Percentiles rank a stretch among this genome's conserved stretches.
These are phyloP conservation scores for Mycosphaerella arachidis DNA, from an alignment of 2,329 filamentous ascomycete genomes.

Conservation along the genomic window DNA sequence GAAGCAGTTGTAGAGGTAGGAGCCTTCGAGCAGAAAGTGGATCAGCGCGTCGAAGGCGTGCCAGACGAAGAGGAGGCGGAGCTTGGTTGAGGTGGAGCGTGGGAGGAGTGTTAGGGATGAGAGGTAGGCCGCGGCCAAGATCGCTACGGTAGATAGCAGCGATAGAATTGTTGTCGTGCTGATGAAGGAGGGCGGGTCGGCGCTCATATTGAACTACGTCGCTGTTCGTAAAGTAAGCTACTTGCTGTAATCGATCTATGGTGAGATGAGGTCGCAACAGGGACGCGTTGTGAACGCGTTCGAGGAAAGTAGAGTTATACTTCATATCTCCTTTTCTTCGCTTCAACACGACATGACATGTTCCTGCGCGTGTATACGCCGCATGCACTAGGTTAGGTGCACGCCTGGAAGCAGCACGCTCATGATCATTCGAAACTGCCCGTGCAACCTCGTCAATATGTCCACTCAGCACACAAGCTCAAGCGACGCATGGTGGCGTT, in stretches of 20 bases:
- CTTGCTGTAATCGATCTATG: neutral
- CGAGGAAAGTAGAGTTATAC: neutral
- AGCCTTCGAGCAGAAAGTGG: conserved; percentile 86
- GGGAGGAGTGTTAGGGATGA: conserved; percentile 51
- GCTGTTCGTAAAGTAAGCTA: neutral
- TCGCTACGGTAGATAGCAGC: conserved; percentile 50
- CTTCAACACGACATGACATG: too few species aligned
- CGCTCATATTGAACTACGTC: neutral
- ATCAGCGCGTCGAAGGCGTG: conserved; percentile 89
- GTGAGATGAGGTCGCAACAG: neutral
- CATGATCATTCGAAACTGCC: too few species aligned
- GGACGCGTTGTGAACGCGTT: neutral
- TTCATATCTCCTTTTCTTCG: too few species aligned
- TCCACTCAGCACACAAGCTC: too few species aligned
- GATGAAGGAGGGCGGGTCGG: conserved; percentile 29
- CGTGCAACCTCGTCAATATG: too few species aligned
- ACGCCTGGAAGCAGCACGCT: too few species aligned
- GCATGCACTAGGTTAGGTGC: too few species aligned
- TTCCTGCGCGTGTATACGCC: too few species aligned
- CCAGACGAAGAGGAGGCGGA: conserved; percentile 85
- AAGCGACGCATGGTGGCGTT: too few species aligned
- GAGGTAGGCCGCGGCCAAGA: conserved; percentile 51
- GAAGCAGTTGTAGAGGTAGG: conserved; percentile 92
- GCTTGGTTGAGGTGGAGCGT: conserved; percentile 49
- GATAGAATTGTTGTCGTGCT: conserved; percentile 52